Conservation (phyloP, 75 land plant species). For the Chamaecyparis obtusa region DNA sequence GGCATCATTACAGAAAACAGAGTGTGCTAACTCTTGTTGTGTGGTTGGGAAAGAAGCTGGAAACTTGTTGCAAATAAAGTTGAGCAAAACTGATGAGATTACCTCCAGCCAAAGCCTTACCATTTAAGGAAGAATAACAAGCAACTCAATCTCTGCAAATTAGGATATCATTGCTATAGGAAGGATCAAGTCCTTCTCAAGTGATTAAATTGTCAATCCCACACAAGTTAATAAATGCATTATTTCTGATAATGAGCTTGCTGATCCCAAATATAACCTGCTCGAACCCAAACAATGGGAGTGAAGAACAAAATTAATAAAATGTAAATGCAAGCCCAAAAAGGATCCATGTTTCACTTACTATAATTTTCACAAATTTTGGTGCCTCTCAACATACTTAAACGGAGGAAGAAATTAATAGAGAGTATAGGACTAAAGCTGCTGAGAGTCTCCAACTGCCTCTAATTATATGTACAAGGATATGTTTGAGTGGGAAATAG, state of each 20-base stretch:
- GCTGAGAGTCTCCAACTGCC: not conserved
- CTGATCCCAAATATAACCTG: constrained; percentile 71
- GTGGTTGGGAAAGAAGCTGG: constrained; percentile 68
- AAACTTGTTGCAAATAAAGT: constrained; percentile 77
- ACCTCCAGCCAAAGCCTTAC: constrained; percentile 72
- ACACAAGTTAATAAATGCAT: constrained; percentile 69
- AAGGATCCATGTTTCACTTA: not conserved
- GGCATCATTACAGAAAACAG: not conserved
- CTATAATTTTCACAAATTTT: not conserved
- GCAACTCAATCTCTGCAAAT: constrained; percentile 77
- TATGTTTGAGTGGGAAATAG: not conserved
- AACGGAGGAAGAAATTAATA: not conserved
- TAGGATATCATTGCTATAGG: constrained; percentile 84
- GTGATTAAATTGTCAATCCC: constrained; percentile 78
- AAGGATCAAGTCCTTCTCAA: constrained; percentile 84
- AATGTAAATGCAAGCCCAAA: not conserved
- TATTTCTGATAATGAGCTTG: constrained; percentile 85
- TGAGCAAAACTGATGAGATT: constrained; percentile 82
- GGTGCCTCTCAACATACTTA: not conserved
- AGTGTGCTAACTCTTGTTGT: constrained; percentile 43
- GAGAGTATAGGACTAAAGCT: not conserved
- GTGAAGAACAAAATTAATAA: not conserved
- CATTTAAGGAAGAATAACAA: constrained; percentile 48
- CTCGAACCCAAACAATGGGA: constrained; percentile 3
- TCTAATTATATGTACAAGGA: not conserved